Evolutionary conservation across 2,329 filamentous ascomycete genomes (phyloP), one percentile per base, ranked within the genome.

Genomic region (Dendryphion nanum): DNA sequence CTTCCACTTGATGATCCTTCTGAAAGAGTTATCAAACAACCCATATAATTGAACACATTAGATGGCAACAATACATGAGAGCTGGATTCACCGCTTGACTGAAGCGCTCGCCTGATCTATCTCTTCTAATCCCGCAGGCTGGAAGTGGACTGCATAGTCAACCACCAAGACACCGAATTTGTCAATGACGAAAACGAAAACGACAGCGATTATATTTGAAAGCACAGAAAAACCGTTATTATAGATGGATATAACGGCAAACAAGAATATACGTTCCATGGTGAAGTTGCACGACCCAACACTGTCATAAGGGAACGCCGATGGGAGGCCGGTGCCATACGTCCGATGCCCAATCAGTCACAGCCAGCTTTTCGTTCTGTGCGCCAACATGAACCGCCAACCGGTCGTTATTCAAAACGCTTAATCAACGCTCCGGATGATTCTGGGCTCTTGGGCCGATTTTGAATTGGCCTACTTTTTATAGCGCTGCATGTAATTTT

Each of bases 321-420:
- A 26, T n/a, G 8, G n/a, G 7, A 21, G 23, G n/a, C 24, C 16
- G 18, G 26, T 10, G 19, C 23, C 17, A 4, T 14, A 12, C 14
- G 13, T 13, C 5, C 6, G 17, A 17, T 12, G 12, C 19, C 5
- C 17, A 30, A 23, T 30, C 20, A 17, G n/a, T 23, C 18, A 14
- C 30, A 16, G 23, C 3, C 20, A 29, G 14, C 18, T 16, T 23
- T 10, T 10, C 20, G 19, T 20, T 10, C n/a, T 10, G 24, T 15
- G 32, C 6, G 21, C 15, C 12, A 36, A 16, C 19, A 18, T 5
- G 4, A 36, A 16, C 5, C 33, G 26, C 23, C 8, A 26, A 26
- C 8, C 23, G 8, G 18, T 29, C 23, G 21, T 23, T 29, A 36
- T 36, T 19, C 16, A 15, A 33, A 38, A 23, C 36, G 16, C 18